phyloP scores from a whole-genome alignment of 2,329 filamentous ascomycete genomes.

The Calonectria henricotiae region DNA sequence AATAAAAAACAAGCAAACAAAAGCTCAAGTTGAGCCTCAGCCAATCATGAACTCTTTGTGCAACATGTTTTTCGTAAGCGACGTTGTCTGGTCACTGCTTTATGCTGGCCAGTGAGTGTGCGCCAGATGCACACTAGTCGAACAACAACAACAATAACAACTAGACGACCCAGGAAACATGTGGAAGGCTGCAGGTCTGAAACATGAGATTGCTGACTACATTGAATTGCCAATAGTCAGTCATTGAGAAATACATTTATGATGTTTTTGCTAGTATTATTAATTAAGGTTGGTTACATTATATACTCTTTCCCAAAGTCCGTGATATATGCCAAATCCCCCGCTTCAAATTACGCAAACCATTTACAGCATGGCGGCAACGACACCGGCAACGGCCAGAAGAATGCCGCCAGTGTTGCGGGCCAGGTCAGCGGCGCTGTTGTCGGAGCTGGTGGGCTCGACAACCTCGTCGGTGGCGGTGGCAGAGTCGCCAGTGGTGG shows the following conservation, averaged over 20 bases:
- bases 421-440: conserved; percentile 53
- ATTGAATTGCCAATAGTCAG: neutral
- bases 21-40: conserved; percentile 42
- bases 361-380: conserved; percentile 59
- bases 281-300: conserved; percentile 49
- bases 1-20: conserved; percentile 39
- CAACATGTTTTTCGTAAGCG: neutral
- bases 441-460: conserved; percentile 44
- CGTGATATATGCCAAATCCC: conserved; percentile 40
- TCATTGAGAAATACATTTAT: neutral
- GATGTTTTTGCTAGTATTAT: conserved; percentile 43
- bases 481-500: conserved; percentile 45
- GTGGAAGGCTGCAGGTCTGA: too few species aligned
- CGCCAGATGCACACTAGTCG: neutral
- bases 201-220: too few species aligned
- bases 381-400: conserved; percentile 58
- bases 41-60: neutral
- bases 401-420: conserved; percentile 57
- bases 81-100: neutral
- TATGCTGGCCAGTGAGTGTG: neutral
- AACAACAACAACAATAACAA: neutral
- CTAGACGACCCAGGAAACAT: neutral
- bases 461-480: conserved; percentile 43
- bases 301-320: conserved; percentile 41
- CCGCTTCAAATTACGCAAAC: conserved; percentile 16